Base-by-base conservation (phyloP, 2,329 filamentous ascomycete genomes). In the Phaeophleospora eucalypticola region DNA sequence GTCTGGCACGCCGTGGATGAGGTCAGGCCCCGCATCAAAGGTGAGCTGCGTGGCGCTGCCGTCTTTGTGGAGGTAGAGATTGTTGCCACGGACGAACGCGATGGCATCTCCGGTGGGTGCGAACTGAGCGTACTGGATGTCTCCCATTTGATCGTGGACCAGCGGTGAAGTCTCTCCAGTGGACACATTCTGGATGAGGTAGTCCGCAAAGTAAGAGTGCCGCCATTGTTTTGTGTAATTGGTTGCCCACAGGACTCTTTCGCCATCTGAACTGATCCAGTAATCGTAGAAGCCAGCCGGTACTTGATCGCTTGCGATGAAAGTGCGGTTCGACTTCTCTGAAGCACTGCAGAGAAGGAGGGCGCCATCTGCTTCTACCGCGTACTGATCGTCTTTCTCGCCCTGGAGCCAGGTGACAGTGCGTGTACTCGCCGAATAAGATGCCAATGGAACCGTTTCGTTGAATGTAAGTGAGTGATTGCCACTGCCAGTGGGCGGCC, bases 221-320 rank as follows among this genome's bases (percentile, higher is more conserved):
- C 83, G 79, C 58, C 86, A 86, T 61, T 83, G 77, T 65, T 84
- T 83, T 12, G 80, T 86, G 62, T 80, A 76, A 58, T 86, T 86
- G 44, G 79, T 74, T 1, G 82, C 73, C 67, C 82, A 80, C 15
- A 86, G 67, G 0, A 86, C 74, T 43, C 76, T 75, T 17, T 73
- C 74, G 4, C 77, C 71, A 58, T 84, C 80, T 2, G 78, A 67
- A 34, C 78, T 80, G 53, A 86, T 81, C 68, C 73, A 81, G 63
- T 81, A 85, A 36, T 80, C 77, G 50, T 69, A 68, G 48, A 78
- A 70, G 42, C 75, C 74, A 1, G 70, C 65, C 0, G 81, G 81
- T 2, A 86, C 71, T 49, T 79, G 69, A 49, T 78, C 76, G 2
- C 78, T 75, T 2, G 77, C 67, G 4, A 86, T 72, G 48, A 86